Evolutionary conservation across 2,329 filamentous ascomycete genomes (phyloP).

Genomic region (Exserohilum rostratum): DNA sequence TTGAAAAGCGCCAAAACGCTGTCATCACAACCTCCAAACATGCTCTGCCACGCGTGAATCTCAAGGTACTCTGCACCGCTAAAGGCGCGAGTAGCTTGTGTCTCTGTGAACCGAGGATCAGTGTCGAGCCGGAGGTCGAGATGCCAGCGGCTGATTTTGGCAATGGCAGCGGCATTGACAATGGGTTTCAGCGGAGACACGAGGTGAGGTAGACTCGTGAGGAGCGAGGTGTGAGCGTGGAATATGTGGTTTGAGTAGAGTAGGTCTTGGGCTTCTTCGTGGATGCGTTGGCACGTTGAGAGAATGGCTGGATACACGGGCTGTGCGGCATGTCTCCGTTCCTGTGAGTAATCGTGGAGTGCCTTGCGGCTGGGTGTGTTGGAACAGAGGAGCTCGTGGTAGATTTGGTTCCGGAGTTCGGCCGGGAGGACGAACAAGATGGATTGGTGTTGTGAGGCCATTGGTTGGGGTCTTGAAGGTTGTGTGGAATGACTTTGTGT

Average conservation of each 20-base stretch:
- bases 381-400: slow-evolving; percentile 47
- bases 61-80: slow-evolving; percentile 54
- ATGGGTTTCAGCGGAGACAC: slow-evolving; percentile 47
- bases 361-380: slow-evolving; percentile 16
- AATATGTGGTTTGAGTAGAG: slow-evolving; percentile 59
- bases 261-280: slow-evolving; percentile 51
- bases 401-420: slow-evolving; percentile 67
- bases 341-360: slow-evolving; percentile 6
- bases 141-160: slow-evolving; percentile 53
- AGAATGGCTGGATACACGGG: slow-evolving; percentile 50
- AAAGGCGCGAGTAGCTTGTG: slow-evolving; percentile 53
- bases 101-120: slow-evolving; percentile 53
- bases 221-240: slow-evolving; percentile 56
- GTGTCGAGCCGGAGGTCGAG: slow-evolving; percentile 57
- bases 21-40: slow-evolving; percentile 49
- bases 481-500: neutral
- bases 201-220: slow-evolving; percentile 54
- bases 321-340: slow-evolving; percentile 10
- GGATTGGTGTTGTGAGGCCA: slow-evolving; percentile 19
- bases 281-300: slow-evolving; percentile 49
- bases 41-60: slow-evolving; percentile 56
- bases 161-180: slow-evolving; percentile 33
- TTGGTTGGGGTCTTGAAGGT: slow-evolving; percentile 9
- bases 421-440: slow-evolving; percentile 58
- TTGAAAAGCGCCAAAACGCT: slow-evolving; percentile 53